phyloP scores from a whole-genome alignment of 2,329 filamentous ascomycete genomes.

The Emmonsiellopsis sp. region DNA sequence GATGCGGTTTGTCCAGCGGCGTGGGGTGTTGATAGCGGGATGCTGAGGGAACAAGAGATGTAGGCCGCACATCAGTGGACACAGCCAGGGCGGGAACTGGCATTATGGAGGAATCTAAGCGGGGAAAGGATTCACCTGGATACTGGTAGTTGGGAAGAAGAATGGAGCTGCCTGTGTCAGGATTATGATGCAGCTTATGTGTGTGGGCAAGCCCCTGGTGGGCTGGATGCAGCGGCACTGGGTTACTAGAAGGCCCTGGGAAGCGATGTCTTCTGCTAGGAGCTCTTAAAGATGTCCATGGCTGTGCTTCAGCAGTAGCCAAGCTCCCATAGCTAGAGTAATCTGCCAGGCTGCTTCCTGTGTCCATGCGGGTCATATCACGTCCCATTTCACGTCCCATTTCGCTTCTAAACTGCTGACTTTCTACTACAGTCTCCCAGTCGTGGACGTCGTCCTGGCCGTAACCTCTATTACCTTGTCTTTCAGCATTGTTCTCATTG shows the following conservation, averaged over 20 bases:
- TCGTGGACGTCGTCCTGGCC: slow-evolving; percentile 11
- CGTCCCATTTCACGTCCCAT: slow-evolving; percentile 1
- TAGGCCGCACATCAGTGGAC: slow-evolving; percentile 7
- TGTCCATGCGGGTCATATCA: slow-evolving; percentile 6
- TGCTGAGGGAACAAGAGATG: slow-evolving; percentile 3
- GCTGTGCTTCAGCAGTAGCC: slow-evolving; percentile 3
- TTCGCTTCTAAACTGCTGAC: slow-evolving; percentile 9
- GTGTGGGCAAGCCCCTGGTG: background rate
- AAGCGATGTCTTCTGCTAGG: background rate
- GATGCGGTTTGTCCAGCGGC: slow-evolving; percentile 9
- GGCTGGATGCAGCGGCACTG: slow-evolving; percentile 1
- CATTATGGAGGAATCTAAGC: background rate
- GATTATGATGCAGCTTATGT: slow-evolving; percentile 5
- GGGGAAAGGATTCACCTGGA: background rate
- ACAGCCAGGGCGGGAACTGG: slow-evolving; percentile 7
- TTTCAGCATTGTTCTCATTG: background rate
- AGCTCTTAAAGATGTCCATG: slow-evolving; percentile 1
- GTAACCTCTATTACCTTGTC: background rate
- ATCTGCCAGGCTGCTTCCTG: slow-evolving; percentile 18
- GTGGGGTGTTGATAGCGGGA: slow-evolving; percentile 11
- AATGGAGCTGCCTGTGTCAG: slow-evolving; percentile 3
- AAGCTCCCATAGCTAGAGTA: slow-evolving; percentile 16
- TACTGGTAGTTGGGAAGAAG: slow-evolving; percentile 6
- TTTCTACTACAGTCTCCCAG: slow-evolving; percentile 19
- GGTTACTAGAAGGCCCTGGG: slow-evolving; percentile 3